phyloP scores from a whole-genome alignment of 805 yeast species.

The Kuraishia cidri region DNA sequence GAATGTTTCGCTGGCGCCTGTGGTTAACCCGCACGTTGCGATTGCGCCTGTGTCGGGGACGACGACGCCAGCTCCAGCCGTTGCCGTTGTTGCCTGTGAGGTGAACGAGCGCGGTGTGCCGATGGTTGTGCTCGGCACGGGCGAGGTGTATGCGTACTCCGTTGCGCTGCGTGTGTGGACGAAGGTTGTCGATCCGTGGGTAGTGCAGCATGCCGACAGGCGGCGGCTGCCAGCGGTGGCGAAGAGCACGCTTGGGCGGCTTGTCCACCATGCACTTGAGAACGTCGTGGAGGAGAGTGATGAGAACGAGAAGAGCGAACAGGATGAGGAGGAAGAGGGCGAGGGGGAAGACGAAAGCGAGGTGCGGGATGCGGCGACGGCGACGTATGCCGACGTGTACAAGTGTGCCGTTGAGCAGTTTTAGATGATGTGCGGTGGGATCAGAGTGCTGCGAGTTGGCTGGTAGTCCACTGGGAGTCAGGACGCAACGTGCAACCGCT shows the following conservation, averaged over 20 bases:
- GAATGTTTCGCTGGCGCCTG: slow-evolving; percentile 43
- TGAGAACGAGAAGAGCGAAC: too few species aligned
- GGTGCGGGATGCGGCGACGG: background rate
- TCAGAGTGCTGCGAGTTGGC: too few species aligned
- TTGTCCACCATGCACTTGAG: too few species aligned
- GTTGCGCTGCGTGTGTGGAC: slow-evolving; percentile 36
- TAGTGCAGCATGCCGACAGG: slow-evolving; percentile 4
- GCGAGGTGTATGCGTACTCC: slow-evolving; percentile 32
- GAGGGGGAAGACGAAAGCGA: too few species aligned
- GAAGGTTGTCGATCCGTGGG: slow-evolving; percentile 31
- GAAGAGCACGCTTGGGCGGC: too few species aligned
- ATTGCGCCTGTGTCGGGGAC: slow-evolving; percentile 9
- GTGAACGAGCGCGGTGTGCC: slow-evolving; percentile 31
- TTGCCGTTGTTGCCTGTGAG: slow-evolving; percentile 20
- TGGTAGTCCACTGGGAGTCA: too few species aligned
- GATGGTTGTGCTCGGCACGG: slow-evolving; percentile 25
- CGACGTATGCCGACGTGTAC: background rate
- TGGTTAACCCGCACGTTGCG: slow-evolving; percentile 28
- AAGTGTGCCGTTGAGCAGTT: background rate
- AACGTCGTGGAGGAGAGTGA: too few species aligned
- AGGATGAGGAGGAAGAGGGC: too few species aligned
- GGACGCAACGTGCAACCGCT: too few species aligned
- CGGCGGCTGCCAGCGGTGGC: too few species aligned
- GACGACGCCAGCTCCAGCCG: slow-evolving; percentile 12
- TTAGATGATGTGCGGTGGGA: too few species aligned